Percentiles rank a stretch among this genome's conserved stretches.
phyloP scores from a whole-genome alignment of 768 basidiomycete species.

The Russula ochroleuca region DNA sequence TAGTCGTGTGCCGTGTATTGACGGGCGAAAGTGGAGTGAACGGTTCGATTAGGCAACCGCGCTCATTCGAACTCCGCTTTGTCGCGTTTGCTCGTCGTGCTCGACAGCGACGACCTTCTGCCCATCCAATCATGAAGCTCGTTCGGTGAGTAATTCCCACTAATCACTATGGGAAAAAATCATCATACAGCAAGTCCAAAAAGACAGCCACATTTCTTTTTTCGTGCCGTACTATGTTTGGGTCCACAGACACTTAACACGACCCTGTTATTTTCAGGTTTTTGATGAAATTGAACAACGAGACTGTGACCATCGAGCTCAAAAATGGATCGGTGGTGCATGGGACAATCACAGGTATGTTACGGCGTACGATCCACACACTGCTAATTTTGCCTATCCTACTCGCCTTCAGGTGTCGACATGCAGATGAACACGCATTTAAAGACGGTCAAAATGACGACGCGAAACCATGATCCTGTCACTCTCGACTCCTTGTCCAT shows the following conservation, averaged over 20 bases:
- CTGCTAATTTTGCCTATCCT: background rate
- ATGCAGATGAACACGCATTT: conserved; percentile 99
- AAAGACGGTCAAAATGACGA: conserved; percentile 97
- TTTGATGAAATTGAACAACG: conserved; percentile 99
- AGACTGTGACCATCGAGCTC: conserved; percentile 96
- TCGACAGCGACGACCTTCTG: conserved; percentile 13
- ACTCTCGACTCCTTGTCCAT: conserved; percentile 89
- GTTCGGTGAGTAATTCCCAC: conserved; percentile 16
- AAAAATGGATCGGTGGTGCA: conserved; percentile 96
- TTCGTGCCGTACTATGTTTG: background rate
- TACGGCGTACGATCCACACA: background rate
- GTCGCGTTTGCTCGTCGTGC: conserved; percentile 12
- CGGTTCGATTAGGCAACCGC: background rate
- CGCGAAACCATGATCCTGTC: conserved; percentile 81
- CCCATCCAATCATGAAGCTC: conserved; percentile 18
- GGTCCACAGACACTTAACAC: conserved; percentile 8
- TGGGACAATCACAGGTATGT: conserved; percentile 92
- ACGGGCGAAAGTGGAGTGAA: background rate
- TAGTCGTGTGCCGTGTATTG: too few species aligned
- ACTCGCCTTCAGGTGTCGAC: conserved; percentile 72
- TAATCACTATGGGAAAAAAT: background rate
- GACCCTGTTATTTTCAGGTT: conserved; percentile 51
- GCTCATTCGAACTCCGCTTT: conserved; percentile 18
- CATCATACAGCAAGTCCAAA: background rate
- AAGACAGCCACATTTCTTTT: background rate